These are phyloP conservation scores for Dryadomyces quercus-mongolicae DNA, from an alignment of 2,329 filamentous ascomycete genomes.

Conservation along the genomic window DNA sequence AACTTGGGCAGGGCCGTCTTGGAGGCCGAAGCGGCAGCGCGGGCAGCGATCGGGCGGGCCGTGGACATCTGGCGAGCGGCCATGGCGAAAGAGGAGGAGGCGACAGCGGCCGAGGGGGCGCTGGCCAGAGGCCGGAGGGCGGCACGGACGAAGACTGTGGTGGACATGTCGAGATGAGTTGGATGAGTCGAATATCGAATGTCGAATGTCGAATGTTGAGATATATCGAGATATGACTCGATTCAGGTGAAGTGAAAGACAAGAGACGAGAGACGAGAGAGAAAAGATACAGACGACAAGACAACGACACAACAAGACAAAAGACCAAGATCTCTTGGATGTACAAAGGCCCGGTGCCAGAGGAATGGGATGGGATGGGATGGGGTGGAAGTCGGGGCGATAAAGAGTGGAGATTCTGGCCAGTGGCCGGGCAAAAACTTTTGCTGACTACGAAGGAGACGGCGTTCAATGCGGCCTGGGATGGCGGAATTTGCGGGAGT, in stretches of 20 bases:
- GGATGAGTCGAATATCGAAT: too few species aligned
- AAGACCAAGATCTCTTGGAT: not conserved
- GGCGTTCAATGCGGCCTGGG: not conserved
- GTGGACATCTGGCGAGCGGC: slow-evolving; percentile 9
- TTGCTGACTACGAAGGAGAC: not conserved
- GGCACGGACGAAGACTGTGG: slow-evolving; percentile 38
- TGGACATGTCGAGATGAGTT: slow-evolving; percentile 28
- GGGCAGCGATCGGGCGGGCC: not conserved
- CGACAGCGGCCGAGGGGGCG: slow-evolving; percentile 19
- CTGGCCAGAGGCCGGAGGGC: slow-evolving; percentile 41
- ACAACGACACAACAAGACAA: too few species aligned
- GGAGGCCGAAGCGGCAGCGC: not conserved
- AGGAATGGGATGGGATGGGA: not conserved
- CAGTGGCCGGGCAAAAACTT: too few species aligned
- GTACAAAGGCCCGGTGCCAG: too few species aligned
- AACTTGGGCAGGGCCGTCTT: not conserved
- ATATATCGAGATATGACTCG: not conserved
- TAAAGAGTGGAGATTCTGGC: not conserved
- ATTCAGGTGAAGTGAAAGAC: not conserved
- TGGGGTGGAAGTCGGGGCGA: not conserved
- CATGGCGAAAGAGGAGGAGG: slow-evolving; percentile 11
- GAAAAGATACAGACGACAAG: too few species aligned
- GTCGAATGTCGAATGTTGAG: too few species aligned
- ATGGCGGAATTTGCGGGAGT: not conserved
- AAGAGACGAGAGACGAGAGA: too few species aligned